Conservation (phyloP, 139 green algal genomes). For the Pleodorina starrii region DNA sequence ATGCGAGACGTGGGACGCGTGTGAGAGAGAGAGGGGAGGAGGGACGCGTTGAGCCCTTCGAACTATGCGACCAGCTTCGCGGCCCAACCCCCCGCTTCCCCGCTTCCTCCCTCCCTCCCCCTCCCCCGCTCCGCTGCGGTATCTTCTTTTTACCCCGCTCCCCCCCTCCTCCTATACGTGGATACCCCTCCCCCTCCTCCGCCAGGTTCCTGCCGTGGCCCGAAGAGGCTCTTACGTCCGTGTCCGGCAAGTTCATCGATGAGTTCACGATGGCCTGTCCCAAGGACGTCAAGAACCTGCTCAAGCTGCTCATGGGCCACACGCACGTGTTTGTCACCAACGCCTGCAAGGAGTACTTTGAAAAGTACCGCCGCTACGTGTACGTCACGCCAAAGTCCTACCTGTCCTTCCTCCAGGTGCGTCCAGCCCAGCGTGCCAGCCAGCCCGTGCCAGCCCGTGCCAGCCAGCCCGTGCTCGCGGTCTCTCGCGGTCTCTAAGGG, state of each 20-base stretch:
- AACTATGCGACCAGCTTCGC: too few species aligned
- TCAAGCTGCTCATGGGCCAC: constrained; percentile 91
- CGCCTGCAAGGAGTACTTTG: constrained; percentile 93
- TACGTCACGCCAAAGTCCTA: constrained; percentile 97
- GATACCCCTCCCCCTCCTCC: too few species aligned
- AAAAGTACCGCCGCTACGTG: constrained; percentile 89
- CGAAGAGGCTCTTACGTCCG: constrained; percentile 79
- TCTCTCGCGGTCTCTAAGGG: too few species aligned
- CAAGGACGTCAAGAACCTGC: constrained; percentile 78
- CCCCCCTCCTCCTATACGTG: too few species aligned
- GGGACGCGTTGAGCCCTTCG: neutral
- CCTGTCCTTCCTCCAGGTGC: constrained; percentile 89
- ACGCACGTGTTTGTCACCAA: constrained; percentile 89
- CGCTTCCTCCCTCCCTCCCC: too few species aligned
- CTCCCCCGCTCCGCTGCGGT: too few species aligned
- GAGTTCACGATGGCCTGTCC: constrained; percentile 89
- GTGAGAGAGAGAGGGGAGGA: neutral
- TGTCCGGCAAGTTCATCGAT: constrained; percentile 91
- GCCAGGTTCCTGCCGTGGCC: constrained; percentile 84
- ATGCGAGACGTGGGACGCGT: too few species aligned
- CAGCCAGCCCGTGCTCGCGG: too few species aligned
- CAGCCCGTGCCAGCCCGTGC: too few species aligned
- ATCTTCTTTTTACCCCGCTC: too few species aligned
- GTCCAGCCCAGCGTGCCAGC: too few species aligned
- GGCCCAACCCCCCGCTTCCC: too few species aligned